Base-by-base conservation (phyloP, 768 basidiomycete species). In the Psilocybe tampanensis region DNA sequence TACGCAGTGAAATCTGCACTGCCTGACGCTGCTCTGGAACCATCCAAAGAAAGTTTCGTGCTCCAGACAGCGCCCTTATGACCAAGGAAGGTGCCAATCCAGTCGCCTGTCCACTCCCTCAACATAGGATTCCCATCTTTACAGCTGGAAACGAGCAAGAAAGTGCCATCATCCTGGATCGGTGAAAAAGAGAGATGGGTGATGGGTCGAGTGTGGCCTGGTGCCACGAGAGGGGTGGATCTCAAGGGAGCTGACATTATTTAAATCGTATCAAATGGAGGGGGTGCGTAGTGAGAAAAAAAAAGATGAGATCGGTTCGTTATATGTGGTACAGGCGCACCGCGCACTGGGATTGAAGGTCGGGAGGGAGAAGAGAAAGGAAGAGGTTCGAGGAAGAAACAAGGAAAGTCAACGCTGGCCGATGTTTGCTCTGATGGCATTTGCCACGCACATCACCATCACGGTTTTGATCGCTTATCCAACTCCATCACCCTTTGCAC, bases 71-170 rank as follows among this genome's bases (percentile, higher is more conserved):
- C 96, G 64, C 96, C 97, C 71, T 93, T 92, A 75, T 92, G 90
- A 21, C 90, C 90, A 41, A 92, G 79, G 71, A 92, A 93, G 17
- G 90, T 92, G 34, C 97, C 97, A 69, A 97, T 92, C 97, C 97
- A 99, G 73, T 99, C 97, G 32, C 96, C 96, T 54, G 93, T 92
- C 95, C 95, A 96, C 68, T 94, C 90, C 68, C 94, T 86, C 63
- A 97, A 77, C 93, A 96, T 95, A 44, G 94, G 95, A 66, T 94
- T 98, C 32, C 97, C 97, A 80, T 98, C 97, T 76, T 98, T 99
- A 80, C 97, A 98, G 65, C 92, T 91, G 55, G 95, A 98, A 67
- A 98, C 90, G 60, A 99, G 83, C 60, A 98, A 78, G 74, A 89
- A 98, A 43, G 87, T 85, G 60, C 85, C 84, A 73, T 98, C 95